Base-by-base conservation (phyloP, 2,329 filamentous ascomycete species). In the Nannizzia gypsea region DNA sequence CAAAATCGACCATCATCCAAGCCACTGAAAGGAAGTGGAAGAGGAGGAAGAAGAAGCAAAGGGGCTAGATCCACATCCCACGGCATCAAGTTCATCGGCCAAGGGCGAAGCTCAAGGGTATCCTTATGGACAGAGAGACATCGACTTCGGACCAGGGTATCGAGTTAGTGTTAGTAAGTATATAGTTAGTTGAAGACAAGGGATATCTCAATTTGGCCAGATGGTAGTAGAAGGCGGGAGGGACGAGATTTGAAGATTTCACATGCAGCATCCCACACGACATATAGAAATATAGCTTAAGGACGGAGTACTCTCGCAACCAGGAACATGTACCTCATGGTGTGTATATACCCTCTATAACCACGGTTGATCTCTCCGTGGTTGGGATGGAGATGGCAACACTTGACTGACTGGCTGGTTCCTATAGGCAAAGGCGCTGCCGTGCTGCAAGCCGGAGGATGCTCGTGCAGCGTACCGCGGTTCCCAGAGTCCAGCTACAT, bases 61-160 rank as follows among this genome's bases (percentile, higher is more conserved):
- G n/a, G 38, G 20, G 52, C n/a, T 56, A 13, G 50, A n/a, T 34
- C 52, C 52, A 56, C 28, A 56, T 28, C 52, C 52, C 52, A 56
- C 52, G 34, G 15, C 52, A 26, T 34, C 52, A 1, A n/a, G 44
- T 50, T 50, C 44, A 24, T 48, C 44, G 44, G 44, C 44, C 44
- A 48, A 22, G n/a, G 20, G 24, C 3, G n/a, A 13, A 50, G 44
- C 44, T 50, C 44, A 26, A 5, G 44, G 22, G 20, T 11, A 20
- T 5, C 22, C 40, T 44, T 24, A 20, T 13, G 44, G 44, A 50
- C 24, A 22, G 44, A 44, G 9, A n/a, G 4, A 26, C 20, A 15
- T 50, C 20, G 20, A 24, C 22, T 24, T 28, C 6, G 44, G 44
- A 24, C 20, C 44, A 3, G 44, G 44, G 20, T 26, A 36, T 36